A percentile compares a stretch with the other conserved stretches of the same genome.
These are phyloP conservation scores for Pseudogymnoascus sp. DNA, from an alignment of 2,329 filamentous ascomycete species.

Conservation along the genomic window DNA sequence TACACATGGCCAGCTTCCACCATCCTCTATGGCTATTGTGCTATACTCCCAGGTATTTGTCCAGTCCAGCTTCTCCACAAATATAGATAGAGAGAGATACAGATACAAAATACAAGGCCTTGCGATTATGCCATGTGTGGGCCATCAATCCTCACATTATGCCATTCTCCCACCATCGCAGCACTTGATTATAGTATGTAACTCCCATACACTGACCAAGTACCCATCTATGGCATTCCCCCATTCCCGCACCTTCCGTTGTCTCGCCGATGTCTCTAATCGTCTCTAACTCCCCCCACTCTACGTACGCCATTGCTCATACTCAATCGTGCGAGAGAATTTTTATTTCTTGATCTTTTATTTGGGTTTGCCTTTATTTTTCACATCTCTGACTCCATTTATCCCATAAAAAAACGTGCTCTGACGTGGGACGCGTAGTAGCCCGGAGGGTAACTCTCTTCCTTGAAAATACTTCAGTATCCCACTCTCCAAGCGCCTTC, in stretches of 20 bases:
- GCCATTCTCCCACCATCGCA: neutral
- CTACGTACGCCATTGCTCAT: neutral
- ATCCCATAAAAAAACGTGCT: neutral
- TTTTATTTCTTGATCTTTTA: neutral
- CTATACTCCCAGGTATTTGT: neutral
- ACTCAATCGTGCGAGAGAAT: neutral
- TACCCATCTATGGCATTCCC: neutral
- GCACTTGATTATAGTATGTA: neutral
- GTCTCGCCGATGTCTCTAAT: neutral
- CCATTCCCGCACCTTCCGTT: neutral
- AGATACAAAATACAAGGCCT: too few species aligned
- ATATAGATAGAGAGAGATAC: neutral
- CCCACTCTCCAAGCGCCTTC: neutral
- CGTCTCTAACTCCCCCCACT: neutral
- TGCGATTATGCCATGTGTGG: neutral
- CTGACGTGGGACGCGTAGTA: neutral
- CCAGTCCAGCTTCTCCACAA: too few species aligned
- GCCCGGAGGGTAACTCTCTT: neutral
- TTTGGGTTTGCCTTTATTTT: neutral
- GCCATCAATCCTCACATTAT: neutral
- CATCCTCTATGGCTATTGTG: neutral
- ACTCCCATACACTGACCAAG: neutral
- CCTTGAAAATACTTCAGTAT: neutral
- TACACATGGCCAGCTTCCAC: neutral
- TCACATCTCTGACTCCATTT: neutral